Evolutionary conservation across 495 filamentous ascomycete species (phyloP).

Genomic region (Tuber brumale): DNA sequence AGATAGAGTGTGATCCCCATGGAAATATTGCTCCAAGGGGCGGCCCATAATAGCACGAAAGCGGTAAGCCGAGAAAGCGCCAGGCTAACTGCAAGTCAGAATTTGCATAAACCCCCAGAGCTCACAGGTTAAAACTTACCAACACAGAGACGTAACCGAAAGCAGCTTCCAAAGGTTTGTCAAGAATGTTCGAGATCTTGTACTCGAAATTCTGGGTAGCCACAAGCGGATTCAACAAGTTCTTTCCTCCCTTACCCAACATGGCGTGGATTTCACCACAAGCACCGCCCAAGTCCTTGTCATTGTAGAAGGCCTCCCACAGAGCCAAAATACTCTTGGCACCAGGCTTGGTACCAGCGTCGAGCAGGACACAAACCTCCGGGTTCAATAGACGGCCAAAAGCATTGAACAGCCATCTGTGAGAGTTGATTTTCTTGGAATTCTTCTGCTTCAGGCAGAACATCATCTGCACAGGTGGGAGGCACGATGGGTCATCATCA

Average conservation of each 20-base stretch:
- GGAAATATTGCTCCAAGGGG: constrained; percentile 46
- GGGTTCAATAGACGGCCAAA: constrained; percentile 45
- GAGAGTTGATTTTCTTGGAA: constrained; percentile 46
- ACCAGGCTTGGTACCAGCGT: constrained; percentile 45
- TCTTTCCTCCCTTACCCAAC: constrained; percentile 44
- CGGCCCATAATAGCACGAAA: constrained; percentile 44
- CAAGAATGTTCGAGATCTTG: constrained; percentile 46
- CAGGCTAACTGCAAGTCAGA: constrained; percentile 39
- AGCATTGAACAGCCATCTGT: constrained; percentile 46
- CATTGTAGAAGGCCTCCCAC: constrained; percentile 46
- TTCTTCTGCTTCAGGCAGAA: constrained; percentile 47
- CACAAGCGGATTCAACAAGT: constrained; percentile 44
- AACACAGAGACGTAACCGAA: constrained; percentile 46
- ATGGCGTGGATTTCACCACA: constrained; percentile 46
- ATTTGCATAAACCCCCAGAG: neutral
- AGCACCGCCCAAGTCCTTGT: constrained; percentile 44
- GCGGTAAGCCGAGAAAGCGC: constrained; percentile 46
- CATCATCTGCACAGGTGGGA: constrained; percentile 44
- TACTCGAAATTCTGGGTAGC: constrained; percentile 47
- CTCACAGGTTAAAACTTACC: constrained; percentile 28
- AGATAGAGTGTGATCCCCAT: constrained; percentile 54
- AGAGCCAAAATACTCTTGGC: constrained; percentile 42
- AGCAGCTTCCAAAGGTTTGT: constrained; percentile 45
- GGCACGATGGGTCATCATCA: constrained; percentile 45
- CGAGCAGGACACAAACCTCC: constrained; percentile 44